Conservation (phyloP, 1,284 basidiomycete genomes). For the Taiwanofungus camphoratus region DNA sequence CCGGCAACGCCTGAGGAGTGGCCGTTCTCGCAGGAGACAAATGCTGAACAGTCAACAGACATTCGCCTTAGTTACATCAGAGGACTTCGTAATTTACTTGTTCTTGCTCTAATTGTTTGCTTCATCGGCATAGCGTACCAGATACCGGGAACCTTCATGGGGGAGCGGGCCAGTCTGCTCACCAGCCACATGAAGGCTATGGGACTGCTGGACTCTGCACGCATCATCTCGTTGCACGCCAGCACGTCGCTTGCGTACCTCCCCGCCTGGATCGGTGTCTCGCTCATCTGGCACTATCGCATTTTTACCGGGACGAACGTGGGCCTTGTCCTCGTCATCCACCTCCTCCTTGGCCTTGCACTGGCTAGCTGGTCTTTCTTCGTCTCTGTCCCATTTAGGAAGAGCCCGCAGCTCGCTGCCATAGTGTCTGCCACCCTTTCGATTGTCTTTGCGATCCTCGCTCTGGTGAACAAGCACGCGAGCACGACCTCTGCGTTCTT, state of each 20-base stretch:
- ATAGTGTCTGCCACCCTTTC: constrained; percentile 60
- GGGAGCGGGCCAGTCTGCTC: constrained; percentile 53
- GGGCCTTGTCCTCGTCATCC: constrained; percentile 56
- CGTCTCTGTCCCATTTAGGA: constrained; percentile 62
- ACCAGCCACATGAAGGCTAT: constrained; percentile 70
- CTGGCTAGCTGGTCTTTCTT: constrained; percentile 70
- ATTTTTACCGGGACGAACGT: constrained; percentile 62
- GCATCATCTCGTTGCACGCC: constrained; percentile 52
- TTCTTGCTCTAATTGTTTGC: constrained; percentile 61
- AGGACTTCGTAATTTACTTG: constrained; percentile 52
- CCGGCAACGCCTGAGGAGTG: constrained; percentile 57
- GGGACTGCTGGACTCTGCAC: constrained; percentile 63
- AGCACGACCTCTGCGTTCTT: constrained; percentile 46
- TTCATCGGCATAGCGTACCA: constrained; percentile 70
- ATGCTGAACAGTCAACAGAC: constrained; percentile 49
- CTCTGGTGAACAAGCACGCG: constrained; percentile 46
- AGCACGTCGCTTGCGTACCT: constrained; percentile 51
- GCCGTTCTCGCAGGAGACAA: constrained; percentile 66
- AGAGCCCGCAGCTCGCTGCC: constrained; percentile 69
- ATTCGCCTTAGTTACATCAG: constrained; percentile 57
- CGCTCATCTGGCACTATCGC: constrained; percentile 55
- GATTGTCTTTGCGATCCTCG: constrained; percentile 64
- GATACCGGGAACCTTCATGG: constrained; percentile 59
- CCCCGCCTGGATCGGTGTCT: constrained; percentile 62
- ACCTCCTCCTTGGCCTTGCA: constrained; percentile 62